phyloP scores from a whole-genome alignment of 2,329 filamentous ascomycete species.

The Colletotrichum cuscutae region DNA sequence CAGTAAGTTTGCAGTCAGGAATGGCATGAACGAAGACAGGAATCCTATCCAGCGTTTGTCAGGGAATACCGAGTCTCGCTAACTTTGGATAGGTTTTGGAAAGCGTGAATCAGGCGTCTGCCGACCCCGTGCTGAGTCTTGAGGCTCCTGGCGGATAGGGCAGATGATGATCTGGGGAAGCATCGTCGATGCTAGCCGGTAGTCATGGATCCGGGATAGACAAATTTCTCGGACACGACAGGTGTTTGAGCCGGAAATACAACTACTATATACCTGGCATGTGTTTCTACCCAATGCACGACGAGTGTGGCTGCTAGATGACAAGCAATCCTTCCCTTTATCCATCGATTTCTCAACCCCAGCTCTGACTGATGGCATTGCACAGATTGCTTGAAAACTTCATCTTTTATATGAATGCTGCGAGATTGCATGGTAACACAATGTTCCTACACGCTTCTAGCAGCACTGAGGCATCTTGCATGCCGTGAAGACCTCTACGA shows the following conservation, averaged over 20 bases:
- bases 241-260: slow-evolving; percentile 15
- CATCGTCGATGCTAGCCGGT: background rate
- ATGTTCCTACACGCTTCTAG: background rate
- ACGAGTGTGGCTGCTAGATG: background rate
- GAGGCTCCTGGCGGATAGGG: slow-evolving; percentile 8
- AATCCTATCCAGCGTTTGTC: slow-evolving; percentile 7
- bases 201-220: slow-evolving; percentile 23
- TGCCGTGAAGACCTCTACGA: background rate
- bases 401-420: background rate
- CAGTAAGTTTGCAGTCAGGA: slow-evolving; percentile 11
- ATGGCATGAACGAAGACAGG: slow-evolving; percentile 19
- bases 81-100: background rate
- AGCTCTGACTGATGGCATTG: background rate
- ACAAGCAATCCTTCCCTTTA: background rate
- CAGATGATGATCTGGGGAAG: slow-evolving; percentile 1
- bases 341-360: background rate
- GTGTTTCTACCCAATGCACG: background rate
- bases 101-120: slow-evolving; percentile 19
- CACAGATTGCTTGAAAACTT: background rate
- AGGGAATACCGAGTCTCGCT: background rate
- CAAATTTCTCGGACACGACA: background rate
- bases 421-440: background rate
- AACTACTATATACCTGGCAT: background rate
- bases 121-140: background rate
- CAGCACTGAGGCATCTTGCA: background rate